Evolutionary conservation across 345 rosid genomes (phyloP).

Genomic region (Rhodomyrtus tomentosa): DNA sequence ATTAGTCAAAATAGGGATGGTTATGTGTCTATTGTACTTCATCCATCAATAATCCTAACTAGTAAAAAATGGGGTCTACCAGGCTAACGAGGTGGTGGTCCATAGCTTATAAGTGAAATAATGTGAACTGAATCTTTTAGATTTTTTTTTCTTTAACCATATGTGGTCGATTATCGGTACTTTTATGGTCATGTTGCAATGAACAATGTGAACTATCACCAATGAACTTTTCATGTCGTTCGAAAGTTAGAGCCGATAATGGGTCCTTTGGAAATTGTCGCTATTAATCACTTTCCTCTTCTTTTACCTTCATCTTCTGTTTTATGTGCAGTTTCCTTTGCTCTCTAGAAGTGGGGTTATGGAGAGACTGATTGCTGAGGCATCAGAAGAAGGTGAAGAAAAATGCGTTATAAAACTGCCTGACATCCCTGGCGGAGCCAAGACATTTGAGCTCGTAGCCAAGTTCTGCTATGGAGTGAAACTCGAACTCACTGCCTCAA

Average conservation of each 20-base stretch:
- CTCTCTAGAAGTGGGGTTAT: constrained; percentile 90
- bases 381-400: constrained; percentile 61
- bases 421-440: constrained; percentile 77
- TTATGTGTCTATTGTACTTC: neutral
- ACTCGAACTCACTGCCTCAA: constrained; percentile 85
- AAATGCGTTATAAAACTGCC: constrained; percentile 47
- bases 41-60: neutral
- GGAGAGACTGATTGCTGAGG: constrained; percentile 81
- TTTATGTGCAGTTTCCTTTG: constrained; percentile 69
- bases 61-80: neutral
- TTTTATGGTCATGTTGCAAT: neutral
- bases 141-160: neutral
- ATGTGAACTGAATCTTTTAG: neutral
- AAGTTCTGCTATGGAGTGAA: constrained; percentile 98
- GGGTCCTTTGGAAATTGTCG: neutral
- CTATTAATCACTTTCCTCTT: neutral
- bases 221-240: neutral
- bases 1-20: neutral
- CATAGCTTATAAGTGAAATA: neutral
- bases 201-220: neutral
- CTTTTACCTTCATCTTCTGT: constrained; percentile 2
- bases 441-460: constrained; percentile 88
- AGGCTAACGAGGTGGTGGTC: neutral
- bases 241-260: neutral
- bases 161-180: neutral